These are phyloP conservation scores for Colletotrichum spaethianum DNA, from an alignment of 2,329 filamentous ascomycete genomes.

Conservation along the genomic window DNA sequence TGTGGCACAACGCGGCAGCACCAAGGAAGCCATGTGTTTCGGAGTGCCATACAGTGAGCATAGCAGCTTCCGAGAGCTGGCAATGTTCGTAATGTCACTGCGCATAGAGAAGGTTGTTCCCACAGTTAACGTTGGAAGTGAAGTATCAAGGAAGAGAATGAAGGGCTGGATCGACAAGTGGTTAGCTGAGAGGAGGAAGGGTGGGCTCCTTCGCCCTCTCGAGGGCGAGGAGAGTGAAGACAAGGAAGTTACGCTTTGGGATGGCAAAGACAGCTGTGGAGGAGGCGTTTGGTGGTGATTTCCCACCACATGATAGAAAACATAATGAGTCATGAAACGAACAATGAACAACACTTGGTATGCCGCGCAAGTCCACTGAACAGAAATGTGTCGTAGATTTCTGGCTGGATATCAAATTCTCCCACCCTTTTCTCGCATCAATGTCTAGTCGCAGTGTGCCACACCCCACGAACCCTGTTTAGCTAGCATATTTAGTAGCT, in stretches of 20 bases:
- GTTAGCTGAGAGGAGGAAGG: conserved; percentile 70
- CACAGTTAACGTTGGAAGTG: conserved; percentile 86
- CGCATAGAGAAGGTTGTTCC: conserved; percentile 92
- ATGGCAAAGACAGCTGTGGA: conserved; percentile 55
- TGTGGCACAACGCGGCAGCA: conserved; percentile 86
- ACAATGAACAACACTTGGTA: neutral
- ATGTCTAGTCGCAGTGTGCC: conserved; percentile 3
- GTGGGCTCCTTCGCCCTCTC: conserved; percentile 65
- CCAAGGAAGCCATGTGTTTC: conserved; percentile 86
- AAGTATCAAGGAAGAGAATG: conserved; percentile 70
- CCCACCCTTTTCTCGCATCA: conserved; percentile 3
- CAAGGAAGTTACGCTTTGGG: conserved; percentile 51
- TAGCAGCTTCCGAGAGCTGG: conserved; percentile 93
- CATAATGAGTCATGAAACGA: conserved; percentile 27
- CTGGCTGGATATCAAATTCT: conserved; percentile 19
- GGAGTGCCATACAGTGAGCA: conserved; percentile 97
- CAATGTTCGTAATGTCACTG: conserved; percentile 91
- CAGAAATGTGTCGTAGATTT: conserved; percentile 11
- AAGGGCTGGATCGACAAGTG: conserved; percentile 76
- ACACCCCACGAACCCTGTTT: conserved; percentile 9
- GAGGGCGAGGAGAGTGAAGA: conserved; percentile 55
- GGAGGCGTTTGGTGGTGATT: conserved; percentile 58
- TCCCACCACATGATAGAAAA: neutral
- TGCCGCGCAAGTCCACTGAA: neutral
- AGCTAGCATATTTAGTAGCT: neutral